These are phyloP conservation scores for Ogataea kodamae DNA, from an alignment of 805 yeast genomes.

Conservation along the genomic window DNA sequence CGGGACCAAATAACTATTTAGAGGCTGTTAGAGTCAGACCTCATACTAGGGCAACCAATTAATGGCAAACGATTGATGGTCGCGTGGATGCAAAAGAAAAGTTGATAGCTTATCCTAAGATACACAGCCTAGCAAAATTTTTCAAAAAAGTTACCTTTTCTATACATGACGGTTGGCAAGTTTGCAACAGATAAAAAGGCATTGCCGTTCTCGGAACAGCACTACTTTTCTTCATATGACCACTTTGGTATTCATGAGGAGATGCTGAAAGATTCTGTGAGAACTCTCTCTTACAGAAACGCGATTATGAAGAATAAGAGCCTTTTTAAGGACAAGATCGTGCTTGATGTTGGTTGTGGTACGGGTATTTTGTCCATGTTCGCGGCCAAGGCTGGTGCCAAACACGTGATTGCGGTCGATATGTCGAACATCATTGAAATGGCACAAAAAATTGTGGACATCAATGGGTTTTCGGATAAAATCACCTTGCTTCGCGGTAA, in stretches of 20 bases:
- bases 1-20: too few relatives aligned
- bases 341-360: constrained; percentile 98
- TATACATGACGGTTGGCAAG: constrained; percentile 9
- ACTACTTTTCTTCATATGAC: constrained; percentile 92
- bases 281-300: constrained; percentile 87
- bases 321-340: constrained; percentile 88
- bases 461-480: constrained; percentile 81
- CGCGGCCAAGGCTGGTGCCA: constrained; percentile 98
- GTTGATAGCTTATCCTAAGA: constrained; percentile 1
- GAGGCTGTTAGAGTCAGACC: too few relatives aligned
- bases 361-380: constrained; percentile 97
- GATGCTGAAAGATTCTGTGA: constrained; percentile 92
- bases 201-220: constrained; percentile 79
- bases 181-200: constrained; percentile 60
- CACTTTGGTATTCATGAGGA: constrained; percentile 98
- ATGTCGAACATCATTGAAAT: constrained; percentile 94
- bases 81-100: too few relatives aligned
- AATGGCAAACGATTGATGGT: too few relatives aligned
- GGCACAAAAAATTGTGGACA: constrained; percentile 84
- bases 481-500: constrained; percentile 90
- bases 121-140: constrained; percentile 11
- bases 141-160: constrained; percentile 4
- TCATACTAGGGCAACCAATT: too few relatives aligned
- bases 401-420: constrained; percentile 95
- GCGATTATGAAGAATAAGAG: constrained; percentile 89